Conservation (phyloP, 805 yeast species). For the Metschnikowia borealis region DNA sequence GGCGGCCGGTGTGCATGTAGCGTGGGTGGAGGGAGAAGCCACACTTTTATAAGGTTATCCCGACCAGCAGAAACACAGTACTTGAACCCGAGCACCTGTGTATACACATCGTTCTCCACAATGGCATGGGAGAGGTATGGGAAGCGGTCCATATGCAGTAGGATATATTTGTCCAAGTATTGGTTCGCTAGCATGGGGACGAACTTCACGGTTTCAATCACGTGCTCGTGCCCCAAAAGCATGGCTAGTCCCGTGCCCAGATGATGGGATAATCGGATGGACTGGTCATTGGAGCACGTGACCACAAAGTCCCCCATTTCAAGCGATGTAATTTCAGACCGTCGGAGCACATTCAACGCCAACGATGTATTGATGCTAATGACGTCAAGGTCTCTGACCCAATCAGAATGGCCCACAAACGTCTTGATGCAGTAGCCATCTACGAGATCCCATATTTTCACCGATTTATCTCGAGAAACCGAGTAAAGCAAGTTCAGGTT, state of each 20-base stretch:
- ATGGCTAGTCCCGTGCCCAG: slow-evolving; percentile 66
- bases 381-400: slow-evolving; percentile 71
- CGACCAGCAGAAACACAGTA: slow-evolving; percentile 78
- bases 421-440: slow-evolving; percentile 66
- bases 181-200: slow-evolving; percentile 52
- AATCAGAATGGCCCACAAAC: slow-evolving; percentile 78
- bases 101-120: slow-evolving; percentile 25
- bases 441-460: slow-evolving; percentile 62
- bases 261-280: slow-evolving; percentile 62
- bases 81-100: slow-evolving; percentile 49
- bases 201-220: slow-evolving; percentile 67
- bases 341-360: slow-evolving; percentile 4
- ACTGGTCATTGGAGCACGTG: slow-evolving; percentile 77
- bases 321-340: slow-evolving; percentile 17
- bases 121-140: slow-evolving; percentile 32
- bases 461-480: slow-evolving; percentile 59
- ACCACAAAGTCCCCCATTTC: slow-evolving; percentile 53
- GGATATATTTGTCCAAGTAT: slow-evolving; percentile 45
- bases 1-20: slow-evolving; percentile 53
- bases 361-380: slow-evolving; percentile 18
- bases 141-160: slow-evolving; percentile 26
- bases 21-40: slow-evolving; percentile 72
- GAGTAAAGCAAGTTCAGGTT: slow-evolving; percentile 50
- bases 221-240: slow-evolving; percentile 78
- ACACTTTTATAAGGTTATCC: slow-evolving; percentile 67